Evolutionary conservation across 208 protist species (phyloP), one percentile per base, ranked within the genome.

Genomic region (Acanthamoeba healyi): DNA sequence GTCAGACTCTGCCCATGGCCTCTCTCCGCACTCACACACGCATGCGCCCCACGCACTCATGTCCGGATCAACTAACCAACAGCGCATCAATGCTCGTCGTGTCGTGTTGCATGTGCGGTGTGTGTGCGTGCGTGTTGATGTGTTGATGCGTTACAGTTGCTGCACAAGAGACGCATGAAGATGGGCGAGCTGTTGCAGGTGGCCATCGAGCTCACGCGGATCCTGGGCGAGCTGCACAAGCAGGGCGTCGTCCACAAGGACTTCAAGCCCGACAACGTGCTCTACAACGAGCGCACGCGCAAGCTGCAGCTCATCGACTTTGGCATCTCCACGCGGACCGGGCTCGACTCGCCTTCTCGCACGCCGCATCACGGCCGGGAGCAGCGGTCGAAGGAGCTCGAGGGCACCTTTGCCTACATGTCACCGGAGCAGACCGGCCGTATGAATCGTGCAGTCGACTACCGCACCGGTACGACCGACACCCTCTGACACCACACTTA

Each of bases 221-320:
- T 94, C 22, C 46, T 94, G 17, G 91, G 70, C 36, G 54, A 70
- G 26, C 46, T 94, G n/a, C 91, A 94, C 91, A 67, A 29, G 54
- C 44, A 61, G 51, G 91, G 91, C 38, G 32, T 94, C 0, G 34
- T 94, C 1, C 91, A 94, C 74, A 86, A 89, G 74, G 91, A 94
- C 91, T 67, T 94, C 74, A 94, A 92, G 87, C 87, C 87, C 17
- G 87, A 92, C 87, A 92, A 92, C 87, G 29, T 92, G 9, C 56
- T 40, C 12, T 92, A 92, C 87, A 74, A 74, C n/a, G 29, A 19
- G 19, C 26, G 38, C 29, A 24, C 65, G 38, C 58, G 87, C 58
- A 17, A 10, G 7, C 7, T 92, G 40, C 87, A 77, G 65, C 36
- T 92, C 58, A 79, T 92, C 65, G 61, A 92, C 40, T 92, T 92